These are phyloP conservation scores for Malassezia dermatis DNA, from an alignment of 1,284 basidiomycete species.

Conservation along the genomic window DNA sequence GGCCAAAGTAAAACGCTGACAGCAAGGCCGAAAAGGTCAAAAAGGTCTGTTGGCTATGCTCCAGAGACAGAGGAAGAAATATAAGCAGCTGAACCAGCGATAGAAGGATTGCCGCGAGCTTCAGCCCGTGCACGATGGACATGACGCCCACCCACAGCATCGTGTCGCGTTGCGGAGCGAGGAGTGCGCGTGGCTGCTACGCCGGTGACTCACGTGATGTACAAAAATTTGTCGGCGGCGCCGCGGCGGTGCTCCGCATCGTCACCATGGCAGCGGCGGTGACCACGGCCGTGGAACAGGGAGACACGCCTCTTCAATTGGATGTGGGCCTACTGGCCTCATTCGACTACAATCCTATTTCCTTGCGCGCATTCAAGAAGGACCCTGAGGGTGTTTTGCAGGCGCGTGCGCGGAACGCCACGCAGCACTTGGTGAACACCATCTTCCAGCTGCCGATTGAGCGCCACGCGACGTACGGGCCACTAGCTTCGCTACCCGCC, in stretches of 20 bases:
- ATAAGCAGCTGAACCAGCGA: constrained; percentile 40
- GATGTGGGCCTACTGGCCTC: constrained; percentile 75
- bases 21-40: constrained; percentile 42
- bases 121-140: neutral
- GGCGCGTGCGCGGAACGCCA: constrained; percentile 70
- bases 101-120: constrained; percentile 1
- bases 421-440: constrained; percentile 67
- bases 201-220: neutral
- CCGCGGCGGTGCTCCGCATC: neutral
- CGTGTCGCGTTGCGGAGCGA: neutral
- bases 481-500: constrained; percentile 66
- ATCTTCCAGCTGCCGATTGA: constrained; percentile 74
- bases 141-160: neutral
- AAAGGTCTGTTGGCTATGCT: constrained; percentile 44
- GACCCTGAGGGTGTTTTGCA: constrained; percentile 71
- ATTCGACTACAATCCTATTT: constrained; percentile 76
- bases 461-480: constrained; percentile 63
- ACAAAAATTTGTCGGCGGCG: neutral
- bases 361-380: constrained; percentile 61
- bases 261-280: constrained; percentile 12
- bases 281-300: constrained; percentile 50
- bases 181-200: neutral
- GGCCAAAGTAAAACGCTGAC: constrained; percentile 39
- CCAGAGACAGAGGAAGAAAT: constrained; percentile 43
- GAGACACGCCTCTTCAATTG: constrained; percentile 67